Evolutionary conservation across 2,329 filamentous ascomycete species (phyloP).

Genomic region (Alternaria alternata): DNA sequence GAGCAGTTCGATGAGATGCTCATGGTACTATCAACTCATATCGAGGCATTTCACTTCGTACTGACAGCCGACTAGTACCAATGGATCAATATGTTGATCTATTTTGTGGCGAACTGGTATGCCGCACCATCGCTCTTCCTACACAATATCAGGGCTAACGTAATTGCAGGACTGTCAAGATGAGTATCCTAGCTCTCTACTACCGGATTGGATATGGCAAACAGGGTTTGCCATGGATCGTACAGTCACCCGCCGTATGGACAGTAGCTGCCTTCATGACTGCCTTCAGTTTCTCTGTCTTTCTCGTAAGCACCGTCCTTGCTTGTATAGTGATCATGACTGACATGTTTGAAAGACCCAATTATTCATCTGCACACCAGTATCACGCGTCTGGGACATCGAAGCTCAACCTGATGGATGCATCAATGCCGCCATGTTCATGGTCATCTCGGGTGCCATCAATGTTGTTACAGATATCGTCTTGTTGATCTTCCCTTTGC

Average conservation of each 20-base stretch:
- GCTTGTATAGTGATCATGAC: neutral
- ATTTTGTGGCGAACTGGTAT: conserved; percentile 40
- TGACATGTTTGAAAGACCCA: conserved; percentile 21
- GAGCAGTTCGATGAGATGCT: conserved; percentile 33
- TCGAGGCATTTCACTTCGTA: neutral
- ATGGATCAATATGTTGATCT: conserved; percentile 39
- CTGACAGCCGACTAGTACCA: conserved; percentile 29
- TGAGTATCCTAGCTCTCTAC: conserved; percentile 41
- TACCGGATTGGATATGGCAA: conserved; percentile 37
- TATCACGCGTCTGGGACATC: conserved; percentile 32
- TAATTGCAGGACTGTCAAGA: conserved; percentile 36
- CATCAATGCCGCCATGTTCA: conserved; percentile 29
- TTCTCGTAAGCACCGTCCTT: conserved; percentile 24
- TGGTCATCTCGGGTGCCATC: conserved; percentile 32
- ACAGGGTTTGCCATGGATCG: conserved; percentile 33
- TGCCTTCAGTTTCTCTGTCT: conserved; percentile 29
- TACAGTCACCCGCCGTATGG: conserved; percentile 34
- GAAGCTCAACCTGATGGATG: conserved; percentile 24
- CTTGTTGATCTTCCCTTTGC: conserved; percentile 35
- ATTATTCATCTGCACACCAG: conserved; percentile 31
- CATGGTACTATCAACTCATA: conserved; percentile 20
- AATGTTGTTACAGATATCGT: conserved; percentile 37
- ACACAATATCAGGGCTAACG: neutral
- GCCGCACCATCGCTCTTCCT: neutral
- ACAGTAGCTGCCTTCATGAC: conserved; percentile 30